These are phyloP conservation scores for Juglanconis juglandina DNA, from an alignment of 2,329 filamentous ascomycete species.

Conservation along the genomic window DNA sequence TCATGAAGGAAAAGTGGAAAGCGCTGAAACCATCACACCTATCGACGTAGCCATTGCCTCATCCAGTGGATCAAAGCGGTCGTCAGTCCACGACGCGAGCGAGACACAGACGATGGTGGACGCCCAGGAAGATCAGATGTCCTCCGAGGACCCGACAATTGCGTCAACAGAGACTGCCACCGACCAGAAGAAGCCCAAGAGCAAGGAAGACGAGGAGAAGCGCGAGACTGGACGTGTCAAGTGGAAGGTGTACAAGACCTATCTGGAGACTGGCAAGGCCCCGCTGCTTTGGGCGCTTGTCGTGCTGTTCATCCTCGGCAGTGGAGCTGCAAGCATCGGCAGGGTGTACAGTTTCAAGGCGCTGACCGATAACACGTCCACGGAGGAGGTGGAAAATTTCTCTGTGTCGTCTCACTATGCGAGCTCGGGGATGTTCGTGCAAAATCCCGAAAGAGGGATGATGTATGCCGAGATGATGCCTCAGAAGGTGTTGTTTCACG, in stretches of 20 bases:
- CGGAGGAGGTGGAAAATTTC: constrained; percentile 14
- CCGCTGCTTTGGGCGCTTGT: constrained; percentile 26
- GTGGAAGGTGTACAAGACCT: constrained; percentile 31
- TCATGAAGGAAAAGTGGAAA: constrained; percentile 25
- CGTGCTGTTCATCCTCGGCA: constrained; percentile 21
- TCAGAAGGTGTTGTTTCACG: constrained; percentile 3
- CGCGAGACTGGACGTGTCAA: constrained; percentile 33
- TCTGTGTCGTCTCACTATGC: constrained; percentile 13
- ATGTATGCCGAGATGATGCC: constrained; percentile 11
- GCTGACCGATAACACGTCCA: constrained; percentile 26
- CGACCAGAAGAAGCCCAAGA: constrained; percentile 17
- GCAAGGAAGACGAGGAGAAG: constrained; percentile 25
- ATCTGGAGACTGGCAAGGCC: constrained; percentile 29
- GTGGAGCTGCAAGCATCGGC: constrained; percentile 25
- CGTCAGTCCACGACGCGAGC: constrained; percentile 15
- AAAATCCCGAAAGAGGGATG: constrained; percentile 10
- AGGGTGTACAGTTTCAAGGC: constrained; percentile 34
- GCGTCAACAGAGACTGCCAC: constrained; percentile 11
- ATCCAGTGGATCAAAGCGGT: constrained; percentile 10
- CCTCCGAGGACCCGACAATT: constrained; percentile 14
- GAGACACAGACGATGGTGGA: constrained; percentile 16
- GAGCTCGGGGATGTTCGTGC: constrained; percentile 12
- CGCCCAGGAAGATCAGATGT: constrained; percentile 10
- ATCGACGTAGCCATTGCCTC: neutral
- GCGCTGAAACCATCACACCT: constrained; percentile 21